phyloP scores from a whole-genome alignment of 2,329 filamentous ascomycete genomes.

The Epicoccum sorghinum region DNA sequence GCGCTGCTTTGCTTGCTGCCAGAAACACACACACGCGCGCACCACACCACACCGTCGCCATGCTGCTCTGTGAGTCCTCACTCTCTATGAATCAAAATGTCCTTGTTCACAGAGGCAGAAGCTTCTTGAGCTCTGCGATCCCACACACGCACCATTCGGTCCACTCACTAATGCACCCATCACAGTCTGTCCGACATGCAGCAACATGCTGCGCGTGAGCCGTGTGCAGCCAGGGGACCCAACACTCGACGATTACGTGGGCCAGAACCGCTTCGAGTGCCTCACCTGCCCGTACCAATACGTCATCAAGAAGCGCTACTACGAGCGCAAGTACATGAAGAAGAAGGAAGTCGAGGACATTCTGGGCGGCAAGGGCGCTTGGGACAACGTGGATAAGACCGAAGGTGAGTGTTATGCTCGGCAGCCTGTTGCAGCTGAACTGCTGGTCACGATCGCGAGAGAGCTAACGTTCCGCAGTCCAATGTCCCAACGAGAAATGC shows the following conservation, averaged over 20 bases:
- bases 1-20: background rate
- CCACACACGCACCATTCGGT: too few species aligned
- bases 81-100: background rate
- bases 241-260: slow-evolving; percentile 44
- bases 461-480: slow-evolving; percentile 56
- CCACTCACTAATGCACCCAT: background rate
- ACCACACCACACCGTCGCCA: slow-evolving; percentile 41
- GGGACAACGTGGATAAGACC: slow-evolving; percentile 89
- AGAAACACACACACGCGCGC: background rate
- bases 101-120: background rate
- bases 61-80: slow-evolving; percentile 68
- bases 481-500: slow-evolving; percentile 83
- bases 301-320: slow-evolving; percentile 78
- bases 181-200: slow-evolving; percentile 78
- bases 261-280: slow-evolving; percentile 86
- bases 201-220: slow-evolving; percentile 81
- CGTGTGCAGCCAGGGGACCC: slow-evolving; percentile 50
- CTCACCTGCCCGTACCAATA: slow-evolving; percentile 94
- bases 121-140: background rate
- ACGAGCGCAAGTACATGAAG: slow-evolving; percentile 79
- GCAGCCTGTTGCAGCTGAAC: too few species aligned
- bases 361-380: slow-evolving; percentile 84
- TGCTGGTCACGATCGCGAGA: too few species aligned
- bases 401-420: slow-evolving; percentile 52
- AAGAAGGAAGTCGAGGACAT: slow-evolving; percentile 89